A percentile compares a stretch with the other conserved stretches of the same genome.
Evolutionary conservation across 495 filamentous ascomycete genomes (phyloP).

Genomic region (Aspergillus conjunctus): DNA sequence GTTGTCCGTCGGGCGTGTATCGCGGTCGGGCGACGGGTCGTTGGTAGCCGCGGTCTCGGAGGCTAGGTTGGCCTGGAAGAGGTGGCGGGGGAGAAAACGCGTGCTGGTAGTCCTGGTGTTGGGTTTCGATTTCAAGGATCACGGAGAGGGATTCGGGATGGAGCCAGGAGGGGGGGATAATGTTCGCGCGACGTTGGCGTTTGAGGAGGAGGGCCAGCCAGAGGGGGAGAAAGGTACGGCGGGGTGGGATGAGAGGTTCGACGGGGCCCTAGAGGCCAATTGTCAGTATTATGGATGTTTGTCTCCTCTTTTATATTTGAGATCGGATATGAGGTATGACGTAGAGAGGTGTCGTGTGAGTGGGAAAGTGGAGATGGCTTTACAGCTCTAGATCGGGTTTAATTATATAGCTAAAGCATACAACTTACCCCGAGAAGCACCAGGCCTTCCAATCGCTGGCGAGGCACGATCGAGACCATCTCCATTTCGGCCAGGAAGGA

Average conservation of each 20-base stretch:
- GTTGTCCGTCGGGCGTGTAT: constrained; percentile 45
- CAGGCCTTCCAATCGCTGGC: constrained; percentile 84
- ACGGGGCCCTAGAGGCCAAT: constrained; percentile 66
- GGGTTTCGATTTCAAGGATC: constrained; percentile 80
- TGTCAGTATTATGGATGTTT: constrained; percentile 5
- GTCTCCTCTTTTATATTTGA: neutral
- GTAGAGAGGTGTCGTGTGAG: neutral
- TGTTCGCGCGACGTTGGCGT: constrained; percentile 91
- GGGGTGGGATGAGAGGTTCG: constrained; percentile 74
- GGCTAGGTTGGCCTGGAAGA: constrained; percentile 51
- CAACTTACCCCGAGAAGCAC: constrained; percentile 77
- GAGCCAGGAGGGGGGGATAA: constrained; percentile 88
- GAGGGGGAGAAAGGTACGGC: constrained; percentile 78
- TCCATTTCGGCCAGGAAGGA: constrained; percentile 98
- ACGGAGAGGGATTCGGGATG: constrained; percentile 67
- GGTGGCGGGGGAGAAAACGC: constrained; percentile 76
- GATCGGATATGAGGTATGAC: constrained; percentile 1
- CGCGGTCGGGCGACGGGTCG: constrained; percentile 36
- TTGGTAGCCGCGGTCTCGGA: constrained; percentile 32
- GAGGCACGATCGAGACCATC: constrained; percentile 86
- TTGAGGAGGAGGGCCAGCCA: constrained; percentile 98
- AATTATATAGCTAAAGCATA: neutral
- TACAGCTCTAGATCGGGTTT: too few relatives aligned
- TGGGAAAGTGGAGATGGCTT: neutral
- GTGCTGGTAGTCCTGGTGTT: constrained; percentile 53